These are phyloP conservation scores for Plenodomus biglobosus DNA, from an alignment of 2,329 filamentous ascomycete genomes.

Conservation along the genomic window DNA sequence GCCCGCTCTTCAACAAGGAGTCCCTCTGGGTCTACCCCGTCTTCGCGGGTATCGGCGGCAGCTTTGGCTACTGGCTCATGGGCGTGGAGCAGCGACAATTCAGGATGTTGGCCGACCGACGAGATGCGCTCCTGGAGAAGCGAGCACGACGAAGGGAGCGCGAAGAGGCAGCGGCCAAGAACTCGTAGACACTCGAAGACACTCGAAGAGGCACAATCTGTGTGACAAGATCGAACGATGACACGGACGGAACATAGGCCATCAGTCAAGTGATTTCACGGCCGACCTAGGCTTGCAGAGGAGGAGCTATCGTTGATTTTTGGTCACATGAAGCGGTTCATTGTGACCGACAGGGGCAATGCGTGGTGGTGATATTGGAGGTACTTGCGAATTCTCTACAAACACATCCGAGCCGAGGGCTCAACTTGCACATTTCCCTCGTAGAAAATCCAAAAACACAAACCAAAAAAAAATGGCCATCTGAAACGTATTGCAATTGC, in stretches of 20 bases:
- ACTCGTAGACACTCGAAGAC: too few relatives aligned
- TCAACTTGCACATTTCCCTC: constrained; percentile 38
- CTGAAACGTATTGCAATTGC: not conserved
- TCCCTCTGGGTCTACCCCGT: constrained; percentile 90
- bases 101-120: constrained; percentile 74
- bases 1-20: constrained; percentile 82
- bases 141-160: constrained; percentile 73
- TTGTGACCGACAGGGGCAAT: not conserved
- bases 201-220: constrained; percentile 5
- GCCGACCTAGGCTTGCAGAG: too few relatives aligned
- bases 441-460: constrained; percentile 16
- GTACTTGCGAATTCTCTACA: constrained; percentile 7
- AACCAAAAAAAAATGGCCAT: not conserved
- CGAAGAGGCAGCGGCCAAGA: constrained; percentile 49
- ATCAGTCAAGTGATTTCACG: too few relatives aligned
- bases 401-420: constrained; percentile 33
- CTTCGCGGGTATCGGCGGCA: constrained; percentile 81
- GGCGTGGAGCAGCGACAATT: constrained; percentile 84
- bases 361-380: not conserved
- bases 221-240: not conserved
- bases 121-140: constrained; percentile 84
- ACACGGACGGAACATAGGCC: too few relatives aligned
- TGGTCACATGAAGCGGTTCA: not conserved
- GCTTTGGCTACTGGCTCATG: constrained; percentile 96
- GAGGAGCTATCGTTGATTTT: too few relatives aligned